Percentiles rank a stretch among this genome's conserved stretches.
Conservation (phyloP, 1,284 basidiomycete genomes). For the Porodaedalea pini region DNA sequence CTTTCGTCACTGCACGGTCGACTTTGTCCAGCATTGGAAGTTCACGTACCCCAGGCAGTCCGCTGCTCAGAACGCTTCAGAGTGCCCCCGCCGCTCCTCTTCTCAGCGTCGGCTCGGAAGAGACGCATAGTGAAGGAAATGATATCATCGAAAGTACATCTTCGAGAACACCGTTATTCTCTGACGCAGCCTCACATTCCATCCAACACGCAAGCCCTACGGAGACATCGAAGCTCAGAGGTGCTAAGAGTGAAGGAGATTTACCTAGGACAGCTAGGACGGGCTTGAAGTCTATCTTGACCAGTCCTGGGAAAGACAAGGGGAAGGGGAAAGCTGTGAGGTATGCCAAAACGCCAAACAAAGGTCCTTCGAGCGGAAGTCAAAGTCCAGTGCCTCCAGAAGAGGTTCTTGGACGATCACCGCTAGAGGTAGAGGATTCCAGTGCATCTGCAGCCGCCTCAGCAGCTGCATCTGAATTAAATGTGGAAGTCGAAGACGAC, state of each 20-base stretch:
- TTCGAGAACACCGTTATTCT: conserved; percentile 25
- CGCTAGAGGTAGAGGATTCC: conserved; percentile 48
- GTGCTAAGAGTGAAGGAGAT: conserved; percentile 22
- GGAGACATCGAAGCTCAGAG: conserved; percentile 13
- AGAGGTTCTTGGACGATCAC: conserved; percentile 56
- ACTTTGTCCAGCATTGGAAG: background rate
- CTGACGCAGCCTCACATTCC: background rate
- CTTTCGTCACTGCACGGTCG: conserved; percentile 1
- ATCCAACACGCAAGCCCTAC: background rate
- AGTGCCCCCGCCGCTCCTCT: conserved; percentile 1
- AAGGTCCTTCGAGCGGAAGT: conserved; percentile 9
- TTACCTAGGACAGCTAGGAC: conserved; percentile 1
- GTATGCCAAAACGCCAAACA: conserved; percentile 23
- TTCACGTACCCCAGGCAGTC: background rate
- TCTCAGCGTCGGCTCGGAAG: conserved; percentile 5
- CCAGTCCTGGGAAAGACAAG: conserved; percentile 24
- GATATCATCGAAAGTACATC: conserved; percentile 15
- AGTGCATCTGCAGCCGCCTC: conserved; percentile 56
- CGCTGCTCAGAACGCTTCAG: background rate
- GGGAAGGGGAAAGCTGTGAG: conserved; percentile 30
- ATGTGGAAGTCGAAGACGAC: conserved; percentile 31
- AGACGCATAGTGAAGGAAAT: background rate
- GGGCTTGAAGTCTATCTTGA: conserved; percentile 14
- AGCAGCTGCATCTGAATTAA: conserved; percentile 16
- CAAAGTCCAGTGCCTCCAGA: conserved; percentile 47